Conservation (phyloP, 345 rosid genomes). For the Kandelia obovata region DNA sequence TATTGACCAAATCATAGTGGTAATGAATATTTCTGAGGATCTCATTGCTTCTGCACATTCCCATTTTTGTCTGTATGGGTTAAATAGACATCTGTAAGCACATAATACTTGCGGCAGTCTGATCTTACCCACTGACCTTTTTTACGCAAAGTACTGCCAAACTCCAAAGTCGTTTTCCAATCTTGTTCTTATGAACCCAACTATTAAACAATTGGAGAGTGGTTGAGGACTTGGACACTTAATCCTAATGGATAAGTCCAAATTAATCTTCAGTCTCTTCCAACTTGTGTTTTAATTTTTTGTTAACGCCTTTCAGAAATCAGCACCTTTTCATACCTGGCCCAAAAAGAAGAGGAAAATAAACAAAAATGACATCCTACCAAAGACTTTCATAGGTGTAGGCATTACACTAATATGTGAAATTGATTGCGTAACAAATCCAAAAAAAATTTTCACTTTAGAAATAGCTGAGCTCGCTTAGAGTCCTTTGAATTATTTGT, state of each 20-base stretch:
- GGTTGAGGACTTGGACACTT: background rate
- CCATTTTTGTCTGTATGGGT: conserved; percentile 4
- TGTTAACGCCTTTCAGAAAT: background rate
- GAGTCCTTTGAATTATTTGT: no score
- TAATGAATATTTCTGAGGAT: conserved; percentile 19
- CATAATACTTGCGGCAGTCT: background rate
- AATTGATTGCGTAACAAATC: no score
- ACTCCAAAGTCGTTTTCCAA: background rate
- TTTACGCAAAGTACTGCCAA: conserved; percentile 3
- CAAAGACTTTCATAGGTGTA: no score
- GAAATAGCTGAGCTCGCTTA: no score
- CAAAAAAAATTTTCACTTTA: no score
- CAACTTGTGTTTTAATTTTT: background rate
- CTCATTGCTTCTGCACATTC: conserved; percentile 5
- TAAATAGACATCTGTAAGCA: background rate
- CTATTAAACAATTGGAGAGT: background rate
- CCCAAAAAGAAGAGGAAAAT: no score
- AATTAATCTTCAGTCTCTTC: background rate
- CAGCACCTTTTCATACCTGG: background rate
- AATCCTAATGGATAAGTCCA: background rate
- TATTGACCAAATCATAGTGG: conserved; percentile 15
- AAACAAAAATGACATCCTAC: no score
- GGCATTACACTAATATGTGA: no score
- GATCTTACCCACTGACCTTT: conserved; percentile 5
- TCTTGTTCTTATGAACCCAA: background rate